Evolutionary conservation across 2,329 filamentous ascomycete species (phyloP), one percentile per base, ranked within the genome.

Genomic region (Arthroderma uncinatum): DNA sequence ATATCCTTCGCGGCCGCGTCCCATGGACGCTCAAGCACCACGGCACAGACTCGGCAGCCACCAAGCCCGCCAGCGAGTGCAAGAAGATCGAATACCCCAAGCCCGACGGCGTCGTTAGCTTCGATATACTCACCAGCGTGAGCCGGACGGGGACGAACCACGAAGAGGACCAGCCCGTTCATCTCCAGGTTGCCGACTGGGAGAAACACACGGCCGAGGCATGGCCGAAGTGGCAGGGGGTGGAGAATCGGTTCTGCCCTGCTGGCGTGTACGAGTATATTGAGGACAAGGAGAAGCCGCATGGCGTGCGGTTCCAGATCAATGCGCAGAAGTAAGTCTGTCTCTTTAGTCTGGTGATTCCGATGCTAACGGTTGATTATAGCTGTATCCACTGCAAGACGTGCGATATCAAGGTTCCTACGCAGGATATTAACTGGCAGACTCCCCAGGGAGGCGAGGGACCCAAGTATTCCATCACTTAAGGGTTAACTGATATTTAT

Each of bases 341-440:
- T 53, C 8, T 40, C 33, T 10, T 42, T 21, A 28, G 58, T 21
- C 36, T 12, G 42, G 12, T 39, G 28, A 33, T 25, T n/a, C n/a
- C n/a, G 47, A n/a, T 21, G 47, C 47, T 50, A 50, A 19, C 40
- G 21, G 9, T 23, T 19, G 4, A 12, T 21, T 42, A 53, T 34
- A 95, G 91, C 75, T 98, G 93, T 71, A 95, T 98, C 63, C 93
- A 98, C 75, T 98, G 93, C 80, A 98, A 98, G 81, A 98, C 93
- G 12, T 98, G 93, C 71, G 93, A 98, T 73, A 98, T 98, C 76
- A 98, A 98, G 77, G 92, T 89, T 14, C 93, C 93, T 6, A 82
- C 85, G 61, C 93, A 98, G 76, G 93, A 97, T 69, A 97, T 98
- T 74, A 96, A 95, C 73, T 95, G 89, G 89, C 83, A 89, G 65